Conservation (phyloP, 2,329 filamentous ascomycete species). For the Pseudogymnoascus sp. region DNA sequence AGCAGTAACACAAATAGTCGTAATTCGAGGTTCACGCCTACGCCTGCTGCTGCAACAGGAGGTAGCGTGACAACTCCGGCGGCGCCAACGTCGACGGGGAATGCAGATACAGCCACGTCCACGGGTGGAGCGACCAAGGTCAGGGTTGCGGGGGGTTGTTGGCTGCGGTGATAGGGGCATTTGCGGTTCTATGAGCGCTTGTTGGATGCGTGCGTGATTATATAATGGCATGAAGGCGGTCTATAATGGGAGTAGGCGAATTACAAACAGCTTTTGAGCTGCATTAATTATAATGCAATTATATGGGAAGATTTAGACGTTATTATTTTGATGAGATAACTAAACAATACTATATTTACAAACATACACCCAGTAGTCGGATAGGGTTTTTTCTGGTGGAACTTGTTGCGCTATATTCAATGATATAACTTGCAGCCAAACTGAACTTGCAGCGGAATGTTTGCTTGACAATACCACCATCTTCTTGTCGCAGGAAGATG, state of each 20-base stretch:
- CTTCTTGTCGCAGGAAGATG: background rate
- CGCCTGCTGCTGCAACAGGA: background rate
- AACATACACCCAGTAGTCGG: background rate
- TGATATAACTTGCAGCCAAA: background rate
- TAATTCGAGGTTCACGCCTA: background rate
- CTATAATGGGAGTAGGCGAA: background rate
- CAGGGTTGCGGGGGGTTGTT: slow-evolving; percentile 6
- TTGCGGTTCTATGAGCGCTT: background rate
- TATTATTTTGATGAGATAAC: background rate
- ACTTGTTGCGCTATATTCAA: background rate
- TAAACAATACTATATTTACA: background rate
- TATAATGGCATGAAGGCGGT: background rate
- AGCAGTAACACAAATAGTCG: background rate
- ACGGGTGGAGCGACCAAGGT: background rate
- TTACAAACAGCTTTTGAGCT: background rate
- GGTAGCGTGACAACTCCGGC: background rate
- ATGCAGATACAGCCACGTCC: background rate
- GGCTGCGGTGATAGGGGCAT: background rate
- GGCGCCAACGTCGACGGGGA: background rate
- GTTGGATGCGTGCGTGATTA: background rate
- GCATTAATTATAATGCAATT: background rate
- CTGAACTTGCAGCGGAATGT: background rate
- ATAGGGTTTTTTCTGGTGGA: background rate
- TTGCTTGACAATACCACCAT: background rate
- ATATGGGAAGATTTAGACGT: background rate